A percentile compares a stretch with the other conserved stretches of the same genome.
These are phyloP conservation scores for Bryum argenteum DNA, from an alignment of 225 moss, liverwort and hornwort genomes.

Conservation along the genomic window DNA sequence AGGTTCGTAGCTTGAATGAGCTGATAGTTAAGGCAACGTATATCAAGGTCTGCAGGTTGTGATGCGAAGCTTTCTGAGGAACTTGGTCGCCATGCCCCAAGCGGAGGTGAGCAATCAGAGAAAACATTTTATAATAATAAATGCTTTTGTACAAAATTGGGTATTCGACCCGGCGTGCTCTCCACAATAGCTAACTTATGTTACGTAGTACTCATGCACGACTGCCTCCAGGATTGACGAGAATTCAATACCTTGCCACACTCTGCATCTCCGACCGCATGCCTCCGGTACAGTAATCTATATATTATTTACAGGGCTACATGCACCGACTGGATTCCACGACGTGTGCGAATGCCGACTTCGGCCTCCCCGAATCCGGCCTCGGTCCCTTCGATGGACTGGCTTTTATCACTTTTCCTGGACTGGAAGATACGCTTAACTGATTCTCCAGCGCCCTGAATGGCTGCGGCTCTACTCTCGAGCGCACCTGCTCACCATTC, in stretches of 20 bases:
- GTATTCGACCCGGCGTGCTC: neutral
- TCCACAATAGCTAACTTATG: neutral
- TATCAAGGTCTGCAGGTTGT: too few relatives aligned
- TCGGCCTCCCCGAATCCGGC: slow-evolving; percentile 58
- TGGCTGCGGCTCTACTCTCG: slow-evolving; percentile 49
- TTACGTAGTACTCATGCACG: neutral
- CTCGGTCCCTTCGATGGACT: slow-evolving; percentile 63
- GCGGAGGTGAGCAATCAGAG: too few relatives aligned
- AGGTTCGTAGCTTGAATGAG: too few relatives aligned
- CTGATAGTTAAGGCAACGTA: too few relatives aligned
- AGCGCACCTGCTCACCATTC: slow-evolving; percentile 25
- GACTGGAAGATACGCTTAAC: slow-evolving; percentile 36
- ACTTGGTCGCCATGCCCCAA: too few relatives aligned
- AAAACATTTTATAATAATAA: neutral
- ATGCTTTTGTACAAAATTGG: slow-evolving; percentile 23
- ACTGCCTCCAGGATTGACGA: slow-evolving; percentile 47
- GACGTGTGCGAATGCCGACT: slow-evolving; percentile 51
- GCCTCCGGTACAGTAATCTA: neutral
- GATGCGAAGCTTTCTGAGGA: too few relatives aligned
- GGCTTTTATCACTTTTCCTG: slow-evolving; percentile 40
- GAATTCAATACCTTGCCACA: slow-evolving; percentile 46
- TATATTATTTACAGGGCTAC: slow-evolving; percentile 21
- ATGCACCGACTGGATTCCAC: slow-evolving; percentile 50
- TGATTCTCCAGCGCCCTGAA: slow-evolving; percentile 90
- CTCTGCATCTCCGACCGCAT: neutral